A percentile compares a stretch with the other conserved stretches of the same genome.
Conservation (phyloP, 2,329 filamentous ascomycete species). For the Tolypocladium inflatum region DNA sequence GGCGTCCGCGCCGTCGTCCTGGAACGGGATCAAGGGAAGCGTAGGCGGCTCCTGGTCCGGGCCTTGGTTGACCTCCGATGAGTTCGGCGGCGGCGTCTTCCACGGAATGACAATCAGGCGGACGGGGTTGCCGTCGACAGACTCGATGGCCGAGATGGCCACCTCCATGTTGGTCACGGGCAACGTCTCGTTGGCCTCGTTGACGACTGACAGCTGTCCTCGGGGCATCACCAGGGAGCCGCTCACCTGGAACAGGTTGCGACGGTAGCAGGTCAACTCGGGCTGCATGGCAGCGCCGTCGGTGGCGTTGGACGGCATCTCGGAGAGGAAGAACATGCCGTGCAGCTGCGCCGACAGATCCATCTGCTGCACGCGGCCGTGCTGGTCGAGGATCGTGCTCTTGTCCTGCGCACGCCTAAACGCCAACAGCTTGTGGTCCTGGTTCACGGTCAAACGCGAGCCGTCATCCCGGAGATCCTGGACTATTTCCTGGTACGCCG, state of each 20-base stretch:
- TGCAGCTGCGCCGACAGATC: slow-evolving; percentile 65
- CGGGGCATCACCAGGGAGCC: slow-evolving; percentile 76
- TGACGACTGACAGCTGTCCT: slow-evolving; percentile 69
- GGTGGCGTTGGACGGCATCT: slow-evolving; percentile 57
- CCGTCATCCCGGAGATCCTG: slow-evolving; percentile 51
- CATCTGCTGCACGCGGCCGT: slow-evolving; percentile 51
- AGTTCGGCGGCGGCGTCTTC: slow-evolving; percentile 85
- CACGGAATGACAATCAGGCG: slow-evolving; percentile 95
- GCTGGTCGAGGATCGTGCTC: slow-evolving; percentile 49
- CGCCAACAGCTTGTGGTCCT: slow-evolving; percentile 51
- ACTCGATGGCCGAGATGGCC: slow-evolving; percentile 85
- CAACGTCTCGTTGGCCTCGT: slow-evolving; percentile 74
- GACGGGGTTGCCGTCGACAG: slow-evolving; percentile 83
- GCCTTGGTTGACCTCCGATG: slow-evolving; percentile 53
- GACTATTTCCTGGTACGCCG: slow-evolving; percentile 50
- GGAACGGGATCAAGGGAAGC: slow-evolving; percentile 62
- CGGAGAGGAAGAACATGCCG: slow-evolving; percentile 82
- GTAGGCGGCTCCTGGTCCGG: slow-evolving; percentile 79
- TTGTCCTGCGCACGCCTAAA: slow-evolving; percentile 50
- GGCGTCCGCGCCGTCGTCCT: slow-evolving; percentile 46
- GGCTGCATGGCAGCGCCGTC: slow-evolving; percentile 55
- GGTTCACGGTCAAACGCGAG: slow-evolving; percentile 46
- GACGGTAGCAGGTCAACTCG: slow-evolving; percentile 89
- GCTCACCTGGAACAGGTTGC: slow-evolving; percentile 93
- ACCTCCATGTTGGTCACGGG: slow-evolving; percentile 78